Evolutionary conservation across 2,329 filamentous ascomycete genomes (phyloP), one percentile per base, ranked within the genome.

Genomic region (Neopestalotiopsis rosae): DNA sequence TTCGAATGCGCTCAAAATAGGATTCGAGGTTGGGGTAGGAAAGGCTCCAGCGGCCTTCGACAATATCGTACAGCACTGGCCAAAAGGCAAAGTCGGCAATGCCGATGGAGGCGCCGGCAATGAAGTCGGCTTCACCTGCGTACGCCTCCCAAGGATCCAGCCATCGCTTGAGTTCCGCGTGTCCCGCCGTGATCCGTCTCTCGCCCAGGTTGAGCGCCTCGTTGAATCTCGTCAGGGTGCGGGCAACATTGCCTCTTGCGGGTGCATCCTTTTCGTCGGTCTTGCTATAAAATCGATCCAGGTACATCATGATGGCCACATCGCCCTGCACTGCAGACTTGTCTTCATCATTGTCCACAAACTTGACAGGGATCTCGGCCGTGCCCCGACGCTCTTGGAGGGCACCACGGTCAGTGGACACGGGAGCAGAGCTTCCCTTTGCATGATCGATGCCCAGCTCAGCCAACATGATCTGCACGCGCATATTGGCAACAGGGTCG

Each of bases 31-130:
- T 82, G 24, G 83, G 79, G 34, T 59, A 34, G 14, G 57, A 59
- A 4, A 62, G 32, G 5, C 24, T 59, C 24, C 70, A 68, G 10
- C 58, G 65, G 17, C 65, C 66, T 28, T 64, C 70, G 6, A 81
- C 75, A 24, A 89, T 79, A 40, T 81, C 80, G 68, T 88, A 78
- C 69, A 91, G 72, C 14, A 88, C 81, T 0, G 89, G 88, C 85
- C 86, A 89, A 3, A 89, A 74, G 0, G 86, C 87, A 74, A 85
- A 90, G 75, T 91, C 89, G 0, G 84, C 84, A 1, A 90, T 74
- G 6, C 72, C 68, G 65, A 75, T 71, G 1, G 81, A 80, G 0
- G 83, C 73, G 0, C 84, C 86, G 0, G 84, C 83, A 24, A 89
- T 82, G 73, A 84, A 88, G 13, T 76, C 71, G n/a, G 79, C 75